Base-by-base conservation (phyloP, 1,284 basidiomycete species). In the Microbotryomycetes sp. region DNA sequence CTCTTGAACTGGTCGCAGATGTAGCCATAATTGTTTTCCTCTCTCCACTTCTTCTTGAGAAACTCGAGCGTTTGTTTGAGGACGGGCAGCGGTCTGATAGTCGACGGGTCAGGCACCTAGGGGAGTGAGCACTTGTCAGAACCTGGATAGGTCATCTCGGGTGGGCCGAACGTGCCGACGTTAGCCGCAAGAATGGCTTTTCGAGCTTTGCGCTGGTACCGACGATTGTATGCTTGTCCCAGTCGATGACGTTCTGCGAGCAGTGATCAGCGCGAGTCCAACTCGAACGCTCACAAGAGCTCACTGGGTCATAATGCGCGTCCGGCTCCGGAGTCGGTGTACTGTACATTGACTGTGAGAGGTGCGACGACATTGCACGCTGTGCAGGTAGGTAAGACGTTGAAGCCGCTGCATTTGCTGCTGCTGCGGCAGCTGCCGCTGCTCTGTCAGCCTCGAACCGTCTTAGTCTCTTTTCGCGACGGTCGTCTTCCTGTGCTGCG, bases 1-100 rank as follows among this genome's bases (percentile, higher is more conserved):
- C 89, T 91, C 81, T 98, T 98, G 79, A 99, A 91, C 78, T 98
- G 96, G 73, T 91, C 96, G 74, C 94, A 91, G 73, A 97, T 91
- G 85, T 91, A 98, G 57, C 83, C 81, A 74, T 99, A 97, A 64
- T 89, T 86, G 59, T 80, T 79, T 72, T 89, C 89, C 66, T 86
- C 81, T 67, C 85, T 82, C 91, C 93, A 98, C 68, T 87, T 88
- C 59, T 81, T 82, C 78, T 94, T 97, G 56, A 99, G 82, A 72
- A 92, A 86, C 61, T 82, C 78, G 50, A 98, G 81, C 4, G 96
- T 96, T 75, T 87, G 82, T 75, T 89, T 83, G 26, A 98, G 81
- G 50, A 97, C 81, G 52, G 82, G 76, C 63, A 92, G 85, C 18
- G 96, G 96, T 48, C 96, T 86, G 63, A 99, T 94, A 71, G 88